These are phyloP conservation scores for Elsinoe ampelina DNA, from an alignment of 2,329 filamentous ascomycete species.

Conservation along the genomic window DNA sequence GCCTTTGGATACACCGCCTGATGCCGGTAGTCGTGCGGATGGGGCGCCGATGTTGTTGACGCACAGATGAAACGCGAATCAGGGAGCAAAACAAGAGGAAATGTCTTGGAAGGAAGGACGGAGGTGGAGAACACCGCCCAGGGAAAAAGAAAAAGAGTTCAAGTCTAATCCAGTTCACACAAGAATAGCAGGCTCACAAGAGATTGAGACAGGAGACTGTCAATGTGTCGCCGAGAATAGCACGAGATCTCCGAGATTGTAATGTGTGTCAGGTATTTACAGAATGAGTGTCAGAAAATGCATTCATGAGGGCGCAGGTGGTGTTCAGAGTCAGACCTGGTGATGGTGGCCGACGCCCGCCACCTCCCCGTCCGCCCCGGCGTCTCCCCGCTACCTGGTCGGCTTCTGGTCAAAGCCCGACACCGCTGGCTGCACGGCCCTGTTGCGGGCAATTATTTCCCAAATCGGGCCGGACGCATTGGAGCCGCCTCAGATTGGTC, in stretches of 20 bases:
- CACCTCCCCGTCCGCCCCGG: too few species aligned
- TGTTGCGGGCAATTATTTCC: neutral
- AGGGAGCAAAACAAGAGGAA: neutral
- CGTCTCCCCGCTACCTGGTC: too few species aligned
- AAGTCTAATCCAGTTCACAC: neutral
- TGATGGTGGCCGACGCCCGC: neutral
- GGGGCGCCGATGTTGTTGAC: neutral
- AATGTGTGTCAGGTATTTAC: neutral
- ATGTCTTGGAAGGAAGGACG: neutral
- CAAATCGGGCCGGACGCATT: neutral
- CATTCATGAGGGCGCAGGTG: too few species aligned
- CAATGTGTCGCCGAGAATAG: neutral
- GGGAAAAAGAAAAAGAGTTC: neutral
- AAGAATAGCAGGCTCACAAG: neutral
- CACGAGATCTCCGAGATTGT: neutral
- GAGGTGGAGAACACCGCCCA: neutral
- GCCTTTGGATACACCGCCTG: neutral
- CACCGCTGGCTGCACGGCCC: too few species aligned
- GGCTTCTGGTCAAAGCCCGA: too few species aligned
- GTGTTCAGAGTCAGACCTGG: neutral
- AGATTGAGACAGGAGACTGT: neutral
- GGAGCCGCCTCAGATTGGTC: too few species aligned
- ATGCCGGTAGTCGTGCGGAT: neutral
- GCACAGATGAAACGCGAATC: slow-evolving; percentile 1
- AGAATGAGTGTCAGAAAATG: neutral